Evolutionary conservation across 2,329 filamentous ascomycete species (phyloP).

Genomic region (Corynespora cassiicola): DNA sequence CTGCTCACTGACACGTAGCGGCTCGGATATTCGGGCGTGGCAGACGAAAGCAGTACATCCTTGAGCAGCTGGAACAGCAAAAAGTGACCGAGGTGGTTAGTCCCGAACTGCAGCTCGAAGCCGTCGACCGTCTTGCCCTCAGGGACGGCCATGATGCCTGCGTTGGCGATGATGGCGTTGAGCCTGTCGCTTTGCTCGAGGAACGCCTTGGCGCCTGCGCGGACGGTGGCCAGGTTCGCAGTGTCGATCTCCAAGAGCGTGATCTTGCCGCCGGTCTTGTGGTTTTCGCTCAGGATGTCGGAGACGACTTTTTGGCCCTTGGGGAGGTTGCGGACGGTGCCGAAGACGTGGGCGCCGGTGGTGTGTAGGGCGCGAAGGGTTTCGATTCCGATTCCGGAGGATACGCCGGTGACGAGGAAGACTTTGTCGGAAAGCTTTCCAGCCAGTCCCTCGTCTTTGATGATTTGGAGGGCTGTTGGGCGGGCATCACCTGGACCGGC

Average conservation of each 20-base stretch:
- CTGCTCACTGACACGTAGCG: constrained; percentile 57
- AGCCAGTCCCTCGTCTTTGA: constrained; percentile 46
- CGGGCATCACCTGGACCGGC: constrained; percentile 48
- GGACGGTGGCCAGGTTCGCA: constrained; percentile 22
- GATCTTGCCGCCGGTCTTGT: constrained; percentile 14
- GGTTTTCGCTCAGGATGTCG: constrained; percentile 23
- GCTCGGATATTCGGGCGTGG: constrained; percentile 49
- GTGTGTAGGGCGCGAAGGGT: constrained; percentile 46
- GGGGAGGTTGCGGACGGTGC: constrained; percentile 49
- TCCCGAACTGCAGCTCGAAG: constrained; percentile 59
- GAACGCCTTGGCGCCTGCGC: constrained; percentile 23
- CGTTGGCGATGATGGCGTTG: constrained; percentile 26
- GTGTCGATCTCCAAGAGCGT: constrained; percentile 31
- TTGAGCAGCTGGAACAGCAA: constrained; percentile 60
- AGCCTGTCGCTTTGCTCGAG: constrained; percentile 21
- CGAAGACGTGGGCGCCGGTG: constrained; percentile 53
- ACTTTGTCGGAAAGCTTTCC: too few relatives aligned
- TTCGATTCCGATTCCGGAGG: constrained; percentile 26
- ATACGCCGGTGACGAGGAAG: constrained; percentile 23
- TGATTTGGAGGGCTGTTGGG: constrained; percentile 48
- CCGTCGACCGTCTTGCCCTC: constrained; percentile 38
- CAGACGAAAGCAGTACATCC: constrained; percentile 47
- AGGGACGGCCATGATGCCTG: constrained; percentile 30
- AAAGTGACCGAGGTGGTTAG: constrained; percentile 63
- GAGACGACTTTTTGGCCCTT: constrained; percentile 26